These are phyloP conservation scores for Gossypium mustelinum DNA, from an alignment of 345 rosid species.

Conservation along the genomic window DNA sequence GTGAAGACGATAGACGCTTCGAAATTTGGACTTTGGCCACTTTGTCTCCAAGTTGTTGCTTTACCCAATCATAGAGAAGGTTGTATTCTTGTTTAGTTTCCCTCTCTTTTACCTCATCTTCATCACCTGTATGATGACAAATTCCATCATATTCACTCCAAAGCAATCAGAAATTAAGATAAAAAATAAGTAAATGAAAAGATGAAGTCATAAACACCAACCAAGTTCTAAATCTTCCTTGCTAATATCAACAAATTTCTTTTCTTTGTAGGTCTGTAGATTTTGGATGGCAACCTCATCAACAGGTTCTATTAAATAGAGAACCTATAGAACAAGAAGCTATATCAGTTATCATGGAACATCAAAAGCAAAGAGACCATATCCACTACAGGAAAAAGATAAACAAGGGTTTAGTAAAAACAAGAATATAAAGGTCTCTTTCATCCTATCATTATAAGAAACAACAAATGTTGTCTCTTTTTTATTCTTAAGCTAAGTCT, in stretches of 20 bases:
- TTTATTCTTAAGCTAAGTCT: neutral
- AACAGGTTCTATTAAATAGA: slow-evolving; percentile 85
- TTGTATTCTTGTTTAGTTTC: slow-evolving; percentile 73
- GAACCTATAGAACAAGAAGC: slow-evolving; percentile 47
- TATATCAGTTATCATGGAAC: slow-evolving; percentile 16
- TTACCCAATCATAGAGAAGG: slow-evolving; percentile 91
- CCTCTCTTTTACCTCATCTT: slow-evolving; percentile 89
- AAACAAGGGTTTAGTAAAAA: neutral
- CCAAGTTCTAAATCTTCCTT: slow-evolving; percentile 97
- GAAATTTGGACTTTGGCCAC: slow-evolving; percentile 97
- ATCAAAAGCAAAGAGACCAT: neutral
- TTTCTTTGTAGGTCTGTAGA: slow-evolving; percentile 91
- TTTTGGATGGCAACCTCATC: slow-evolving; percentile 99
- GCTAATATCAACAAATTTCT: slow-evolving; percentile 97
- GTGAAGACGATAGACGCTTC: slow-evolving; percentile 86
- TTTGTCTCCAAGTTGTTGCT: slow-evolving; percentile 93
- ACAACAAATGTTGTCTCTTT: neutral
- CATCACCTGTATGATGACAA: slow-evolving; percentile 53
- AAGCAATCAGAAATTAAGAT: neutral
- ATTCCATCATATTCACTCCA: slow-evolving; percentile 6
- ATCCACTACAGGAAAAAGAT: neutral
- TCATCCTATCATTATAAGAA: neutral
- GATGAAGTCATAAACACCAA: slow-evolving; percentile 26
- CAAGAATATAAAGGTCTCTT: neutral
- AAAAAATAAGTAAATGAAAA: neutral